These are phyloP conservation scores for Myriosclerotinia duriaeana DNA, from an alignment of 2,329 filamentous ascomycete genomes.

Conservation along the genomic window DNA sequence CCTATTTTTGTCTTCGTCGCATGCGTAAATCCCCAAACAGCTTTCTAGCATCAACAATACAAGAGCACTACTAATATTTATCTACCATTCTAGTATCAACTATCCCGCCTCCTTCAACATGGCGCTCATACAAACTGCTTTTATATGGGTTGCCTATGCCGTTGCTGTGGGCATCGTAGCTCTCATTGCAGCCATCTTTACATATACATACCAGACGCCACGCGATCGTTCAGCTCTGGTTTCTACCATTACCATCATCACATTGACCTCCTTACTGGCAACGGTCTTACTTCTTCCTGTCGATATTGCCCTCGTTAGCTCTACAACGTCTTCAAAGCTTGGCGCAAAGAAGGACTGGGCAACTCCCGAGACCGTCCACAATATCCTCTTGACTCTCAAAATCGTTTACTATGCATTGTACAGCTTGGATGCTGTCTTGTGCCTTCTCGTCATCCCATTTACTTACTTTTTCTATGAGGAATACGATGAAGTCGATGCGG, in stretches of 20 bases:
- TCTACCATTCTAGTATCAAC: not conserved
- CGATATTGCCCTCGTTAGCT: constrained; percentile 91
- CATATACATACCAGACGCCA: constrained; percentile 87
- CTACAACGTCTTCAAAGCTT: constrained; percentile 71
- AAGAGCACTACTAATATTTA: constrained; percentile 6
- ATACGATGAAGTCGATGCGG: constrained; percentile 85
- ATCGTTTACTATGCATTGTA: constrained; percentile 93
- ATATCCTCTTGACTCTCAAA: constrained; percentile 77
- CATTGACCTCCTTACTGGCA: constrained; percentile 81
- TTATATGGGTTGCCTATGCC: constrained; percentile 95
- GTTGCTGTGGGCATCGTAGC: constrained; percentile 76
- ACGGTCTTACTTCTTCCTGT: constrained; percentile 91
- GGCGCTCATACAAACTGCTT: constrained; percentile 73
- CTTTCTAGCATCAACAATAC: not conserved
- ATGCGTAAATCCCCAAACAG: not conserved
- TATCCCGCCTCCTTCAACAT: constrained; percentile 30
- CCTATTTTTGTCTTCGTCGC: not conserved
- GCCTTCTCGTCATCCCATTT: constrained; percentile 86
- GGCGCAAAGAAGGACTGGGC: constrained; percentile 95
- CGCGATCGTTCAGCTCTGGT: constrained; percentile 81
- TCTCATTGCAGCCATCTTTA: constrained; percentile 76
- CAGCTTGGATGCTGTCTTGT: constrained; percentile 85
- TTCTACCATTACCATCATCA: constrained; percentile 81
- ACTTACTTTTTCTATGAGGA: constrained; percentile 99
- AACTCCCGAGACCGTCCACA: constrained; percentile 73